These are phyloP conservation scores for Salix exigua DNA, from an alignment of 345 rosid species.

Conservation along the genomic window DNA sequence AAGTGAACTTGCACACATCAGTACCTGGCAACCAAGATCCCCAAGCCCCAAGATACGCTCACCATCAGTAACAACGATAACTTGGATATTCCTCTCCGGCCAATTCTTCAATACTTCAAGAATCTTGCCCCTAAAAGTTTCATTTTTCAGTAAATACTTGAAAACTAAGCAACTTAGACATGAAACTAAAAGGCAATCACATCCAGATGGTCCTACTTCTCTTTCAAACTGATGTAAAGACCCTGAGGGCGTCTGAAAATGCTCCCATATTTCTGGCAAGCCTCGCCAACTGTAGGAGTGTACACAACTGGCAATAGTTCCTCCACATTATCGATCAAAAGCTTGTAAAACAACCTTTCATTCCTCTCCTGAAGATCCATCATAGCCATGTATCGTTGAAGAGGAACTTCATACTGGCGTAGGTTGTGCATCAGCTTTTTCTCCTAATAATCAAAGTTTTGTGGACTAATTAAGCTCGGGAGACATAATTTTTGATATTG, in stretches of 20 bases:
- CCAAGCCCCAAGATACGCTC: slow-evolving; percentile 95
- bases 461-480: neutral
- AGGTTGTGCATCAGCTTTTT: slow-evolving; percentile 68
- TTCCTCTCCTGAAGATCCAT: slow-evolving; percentile 99
- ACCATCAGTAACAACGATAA: slow-evolving; percentile 96
- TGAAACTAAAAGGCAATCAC: neutral
- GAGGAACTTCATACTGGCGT: slow-evolving; percentile 75
- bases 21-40: slow-evolving; percentile 99
- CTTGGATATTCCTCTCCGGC: slow-evolving; percentile 90
- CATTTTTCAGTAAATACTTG: slow-evolving; percentile 14
- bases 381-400: slow-evolving; percentile 86
- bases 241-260: slow-evolving; percentile 91
- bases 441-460: slow-evolving; percentile 44
- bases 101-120: slow-evolving; percentile 90
- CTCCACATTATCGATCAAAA: slow-evolving; percentile 84
- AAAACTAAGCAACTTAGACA: slow-evolving; percentile 6
- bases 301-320: slow-evolving; percentile 89
- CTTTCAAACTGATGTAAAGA: slow-evolving; percentile 89
- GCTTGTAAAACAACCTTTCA: slow-evolving; percentile 89
- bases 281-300: slow-evolving; percentile 96
- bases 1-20: neutral
- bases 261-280: slow-evolving; percentile 96
- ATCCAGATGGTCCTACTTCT: slow-evolving; percentile 48
- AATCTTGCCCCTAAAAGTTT: slow-evolving; percentile 66
- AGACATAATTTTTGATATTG: neutral